These are phyloP conservation scores for Ailanthus altissimus DNA, from an alignment of 345 rosid species.

Conservation along the genomic window DNA sequence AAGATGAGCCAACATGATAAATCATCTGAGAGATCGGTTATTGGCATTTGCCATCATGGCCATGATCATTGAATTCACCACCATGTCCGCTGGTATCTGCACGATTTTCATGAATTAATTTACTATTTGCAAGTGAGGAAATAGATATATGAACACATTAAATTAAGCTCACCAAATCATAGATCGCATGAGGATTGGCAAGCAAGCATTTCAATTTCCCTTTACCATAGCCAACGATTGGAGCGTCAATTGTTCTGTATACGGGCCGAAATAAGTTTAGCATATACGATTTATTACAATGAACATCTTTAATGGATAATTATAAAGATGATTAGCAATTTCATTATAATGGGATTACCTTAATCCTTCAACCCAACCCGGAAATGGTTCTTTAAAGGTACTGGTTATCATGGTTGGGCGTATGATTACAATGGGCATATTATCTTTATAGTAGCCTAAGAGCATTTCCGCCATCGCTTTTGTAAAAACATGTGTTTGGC, in stretches of 20 bases:
- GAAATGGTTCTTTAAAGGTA: conserved; percentile 71
- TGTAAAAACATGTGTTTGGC: conserved; percentile 66
- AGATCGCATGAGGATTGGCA: conserved; percentile 31
- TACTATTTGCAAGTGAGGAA: neutral
- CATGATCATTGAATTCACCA: conserved; percentile 19
- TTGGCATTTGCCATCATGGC: neutral
- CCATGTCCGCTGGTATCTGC: conserved; percentile 29
- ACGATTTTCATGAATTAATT: neutral
- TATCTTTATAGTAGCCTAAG: conserved; percentile 40
- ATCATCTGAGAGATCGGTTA: neutral
- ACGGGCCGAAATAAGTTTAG: too few relatives aligned
- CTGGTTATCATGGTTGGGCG: conserved; percentile 75
- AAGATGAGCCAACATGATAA: conserved; percentile 34
- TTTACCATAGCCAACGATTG: conserved; percentile 40
- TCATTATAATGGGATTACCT: too few relatives aligned
- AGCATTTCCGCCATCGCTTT: conserved; percentile 93
- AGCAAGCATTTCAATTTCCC: conserved; percentile 49
- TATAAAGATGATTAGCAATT: too few relatives aligned
- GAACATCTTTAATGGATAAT: too few relatives aligned
- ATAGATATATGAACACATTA: too few relatives aligned
- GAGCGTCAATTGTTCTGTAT: neutral
- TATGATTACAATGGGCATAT: conserved; percentile 50
- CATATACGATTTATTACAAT: too few relatives aligned
- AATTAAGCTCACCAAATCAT: conserved; percentile 50
- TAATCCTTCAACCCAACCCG: conserved; percentile 82